phyloP scores from a whole-genome alignment of 208 protist genomes.

The Trypanosoma rangeli region DNA sequence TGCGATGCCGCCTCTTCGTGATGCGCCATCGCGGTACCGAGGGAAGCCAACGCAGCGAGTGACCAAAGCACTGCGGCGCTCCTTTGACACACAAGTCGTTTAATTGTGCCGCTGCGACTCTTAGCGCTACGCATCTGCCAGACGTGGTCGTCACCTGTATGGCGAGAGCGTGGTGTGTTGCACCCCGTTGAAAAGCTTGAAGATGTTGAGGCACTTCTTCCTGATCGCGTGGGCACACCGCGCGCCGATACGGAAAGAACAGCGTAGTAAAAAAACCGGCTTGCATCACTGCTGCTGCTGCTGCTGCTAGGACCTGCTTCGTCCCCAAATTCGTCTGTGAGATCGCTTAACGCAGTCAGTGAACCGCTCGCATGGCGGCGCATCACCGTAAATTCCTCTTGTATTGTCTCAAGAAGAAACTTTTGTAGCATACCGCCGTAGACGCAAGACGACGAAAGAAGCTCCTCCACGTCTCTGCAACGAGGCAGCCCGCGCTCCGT shows the following conservation, averaged over 20 bases:
- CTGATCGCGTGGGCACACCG: background rate
- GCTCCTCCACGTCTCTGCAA: constrained; percentile 19
- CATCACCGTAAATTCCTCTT: constrained; percentile 27
- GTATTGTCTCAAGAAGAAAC: constrained; percentile 26
- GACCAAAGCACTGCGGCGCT: constrained; percentile 13
- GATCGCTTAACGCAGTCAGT: background rate
- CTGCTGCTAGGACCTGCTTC: background rate
- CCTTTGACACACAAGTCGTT: background rate
- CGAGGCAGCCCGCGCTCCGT: constrained; percentile 7
- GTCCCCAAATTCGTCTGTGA: background rate
- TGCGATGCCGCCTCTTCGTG: background rate
- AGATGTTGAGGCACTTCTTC: constrained; percentile 9
- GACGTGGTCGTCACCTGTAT: background rate
- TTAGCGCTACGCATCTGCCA: background rate
- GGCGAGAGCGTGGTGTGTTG: constrained; percentile 5
- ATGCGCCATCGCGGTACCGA: background rate
- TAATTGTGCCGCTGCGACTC: background rate
- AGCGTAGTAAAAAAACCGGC: constrained; percentile 8
- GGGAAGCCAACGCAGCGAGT: constrained; percentile 8
- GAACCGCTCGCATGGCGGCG: constrained; percentile 1
- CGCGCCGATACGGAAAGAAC: background rate
- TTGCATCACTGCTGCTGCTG: background rate
- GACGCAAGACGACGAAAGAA: constrained; percentile 12
- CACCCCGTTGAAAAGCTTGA: constrained; percentile 8
- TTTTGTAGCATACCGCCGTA: constrained; percentile 9